Conservation (phyloP, 805 yeast species). For the Starmerella etchellsii region DNA sequence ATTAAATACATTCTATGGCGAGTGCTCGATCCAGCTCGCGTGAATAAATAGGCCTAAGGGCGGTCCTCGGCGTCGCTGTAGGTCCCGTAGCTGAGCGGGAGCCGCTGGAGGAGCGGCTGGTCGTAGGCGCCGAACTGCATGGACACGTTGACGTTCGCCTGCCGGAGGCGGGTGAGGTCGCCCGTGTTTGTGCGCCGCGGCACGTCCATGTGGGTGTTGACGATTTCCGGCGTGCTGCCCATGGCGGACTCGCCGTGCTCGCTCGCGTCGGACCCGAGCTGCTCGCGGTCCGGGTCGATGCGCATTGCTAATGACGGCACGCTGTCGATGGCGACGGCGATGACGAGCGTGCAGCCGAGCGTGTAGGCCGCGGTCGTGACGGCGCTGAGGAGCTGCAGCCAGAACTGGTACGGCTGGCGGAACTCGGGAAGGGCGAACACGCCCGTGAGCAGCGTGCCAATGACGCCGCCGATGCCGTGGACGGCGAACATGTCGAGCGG, state of each 20-base stretch:
- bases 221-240: not conserved
- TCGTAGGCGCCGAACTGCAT: conserved; percentile 20
- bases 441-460: conserved; percentile 60
- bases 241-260: conserved; percentile 80
- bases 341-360: conserved; percentile 54
- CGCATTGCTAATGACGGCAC: conserved; percentile 74
- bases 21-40: too few species aligned
- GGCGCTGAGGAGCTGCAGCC: conserved; percentile 76
- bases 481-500: conserved; percentile 88
- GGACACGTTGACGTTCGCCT: conserved; percentile 17
- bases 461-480: conserved; percentile 34
- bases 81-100: conserved; percentile 18
- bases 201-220: not conserved
- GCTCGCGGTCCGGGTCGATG: conserved; percentile 73
- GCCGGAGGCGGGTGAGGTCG: conserved; percentile 10
- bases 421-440: conserved; percentile 73
- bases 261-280: conserved; percentile 69
- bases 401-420: conserved; percentile 47
- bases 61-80: not conserved
- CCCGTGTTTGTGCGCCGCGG: not conserved
- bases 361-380: conserved; percentile 64
- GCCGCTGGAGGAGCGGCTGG: conserved; percentile 19
- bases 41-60: too few species aligned
- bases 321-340: conserved; percentile 54
- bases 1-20: too few species aligned